Base-by-base conservation (phyloP, 106 monocot genomes). In the Narthecium ossifragum region DNA sequence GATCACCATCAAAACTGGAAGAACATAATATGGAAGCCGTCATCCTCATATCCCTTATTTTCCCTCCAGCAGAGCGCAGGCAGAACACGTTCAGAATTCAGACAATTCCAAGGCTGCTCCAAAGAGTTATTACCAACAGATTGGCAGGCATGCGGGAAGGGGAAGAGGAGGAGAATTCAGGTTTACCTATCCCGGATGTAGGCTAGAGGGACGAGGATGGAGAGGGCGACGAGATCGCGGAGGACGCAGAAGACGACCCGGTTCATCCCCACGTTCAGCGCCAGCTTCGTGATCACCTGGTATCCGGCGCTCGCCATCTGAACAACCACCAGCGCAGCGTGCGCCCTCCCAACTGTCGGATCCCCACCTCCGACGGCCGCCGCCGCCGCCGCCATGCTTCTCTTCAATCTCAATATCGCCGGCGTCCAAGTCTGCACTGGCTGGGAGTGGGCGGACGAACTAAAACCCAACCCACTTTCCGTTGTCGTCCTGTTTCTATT, bases 181-280 rank as follows among this genome's bases (percentile, higher is more conserved):
- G 45, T 31, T 13, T 50, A 73, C 73, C 65, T 50, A 11, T 75
- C 75, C 26, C 62, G 56, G 36, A 76, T 33, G 59, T 51, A 59
- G 53, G 83, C 78, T 23, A 75, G 11, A 27, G 78, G 78, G 18
- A 75, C 78, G 64, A 84, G 83, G 39, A 84, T 74, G 63, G 67
- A 70, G 62, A 84, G 75, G 51, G 83, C 83, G 23, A 84, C 43
- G 29, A 84, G 57, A 39, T 84, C 83, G 13, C 83, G 65, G 31
- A 71, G 66, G 63, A 75, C 74, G 57, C 83, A 84, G 78, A 84
- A 84, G 40, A 74, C 63, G 27, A 78, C 65, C 39, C 57, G 74
- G 59, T 84, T 84, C 53, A 84, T 66, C 18, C 83, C 83, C 21
- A 84, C 83, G 46, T 84, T 78, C n/a, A 84, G 71, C 7, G 78